Evolutionary conservation across 148 eudicot genomes (phyloP), one percentile per base, ranked within the genome.

Genomic region (Rhododendron griersonianum): DNA sequence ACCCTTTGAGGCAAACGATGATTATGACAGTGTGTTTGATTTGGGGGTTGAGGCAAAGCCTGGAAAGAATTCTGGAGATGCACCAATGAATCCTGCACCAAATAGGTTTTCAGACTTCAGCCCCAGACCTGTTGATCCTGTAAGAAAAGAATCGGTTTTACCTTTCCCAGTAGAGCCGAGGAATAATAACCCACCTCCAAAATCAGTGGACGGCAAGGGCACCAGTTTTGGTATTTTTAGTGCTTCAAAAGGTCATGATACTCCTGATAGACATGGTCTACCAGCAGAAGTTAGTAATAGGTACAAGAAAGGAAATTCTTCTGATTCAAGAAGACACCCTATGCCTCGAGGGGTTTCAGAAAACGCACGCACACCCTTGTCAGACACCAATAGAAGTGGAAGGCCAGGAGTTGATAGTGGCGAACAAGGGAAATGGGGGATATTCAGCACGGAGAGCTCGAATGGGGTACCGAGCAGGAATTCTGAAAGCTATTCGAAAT

Each of bases 191-290:
- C 81, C 86, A 59, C 80, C 80, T 35, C 18, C 75, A 33, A 81
- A 37, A 53, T 48, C 83, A 39, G 1, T 28, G 63, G 84, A 87
- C 45, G 13, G 3, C 35, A 6, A 44, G 35, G 83, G 73, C 73
- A n/a, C 71, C 28, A 80, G 86, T 83, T 92, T 59, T 65, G 94
- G 93, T 80, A 83, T 86, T 6, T 93, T 91, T 84, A 87, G 91
- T 79, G 73, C 87, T 67, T 83, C 85, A 23, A 74, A 85, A 85
- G 30, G 35, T 4, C 59, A 83, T 30, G 69, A 45, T 65, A 23
- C 33, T 41, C 19, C 86, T 10, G 35, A 35, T 39, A 78, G 63
- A 79, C 63, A 41, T 25, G 67, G 73, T 82, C 44, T 74, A 53
- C 87, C 91, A 3, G 67, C 69, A 53, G 88, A 80, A 86, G 86